Evolutionary conservation across 495 filamentous ascomycete genomes (phyloP), one percentile per base, ranked within the genome.

Genomic region (Penicillium ucsense): DNA sequence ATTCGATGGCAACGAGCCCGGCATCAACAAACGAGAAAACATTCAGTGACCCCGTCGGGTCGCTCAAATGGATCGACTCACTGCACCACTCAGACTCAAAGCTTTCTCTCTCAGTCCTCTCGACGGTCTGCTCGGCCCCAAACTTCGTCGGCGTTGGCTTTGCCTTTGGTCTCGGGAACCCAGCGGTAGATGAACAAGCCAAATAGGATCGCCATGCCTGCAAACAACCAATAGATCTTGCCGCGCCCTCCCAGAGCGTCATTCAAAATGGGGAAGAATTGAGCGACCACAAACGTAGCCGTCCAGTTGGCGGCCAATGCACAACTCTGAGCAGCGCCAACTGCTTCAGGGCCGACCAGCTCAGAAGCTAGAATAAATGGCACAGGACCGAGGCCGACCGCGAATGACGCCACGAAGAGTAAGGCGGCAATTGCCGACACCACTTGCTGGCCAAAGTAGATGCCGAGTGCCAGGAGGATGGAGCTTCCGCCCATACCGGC

Each of bases 361-460:
- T 95, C 90, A 3, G 84, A 85, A 1, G 89, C 82, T 32, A 98
- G 75, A 55, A 96, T 91, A 69, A 97, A 98, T 0, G 92, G 92
- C 3, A 98, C 83, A 0, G 92, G 94, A 0, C 92, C 92, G 0
- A 98, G 72, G 1, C 92, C 92, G n/a, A 94, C 72, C 3, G 85
- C 91, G 53, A 97, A 98, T 55, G 82, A 84, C 11, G 82, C 77
- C 5, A 97, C 92, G 55, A 97, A 98, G 20, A 86, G 62, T 4
- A 97, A 65, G 2, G 88, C 86, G 0, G 87, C 82, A 6, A 91
- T 63, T 0, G 88, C 91, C 5, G 87, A 92, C 20, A 94, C 63
- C 37, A 83, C 68, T 54, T 86, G 80, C 49, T 86, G 63, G 32
- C 75, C 68, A 46, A 78, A 78, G 34, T 78, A 68, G 41, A 98